Percentiles rank a stretch among this genome's conserved stretches.
Conservation (phyloP, 139 green algal genomes). For the Volvox reticuliferus region DNA sequence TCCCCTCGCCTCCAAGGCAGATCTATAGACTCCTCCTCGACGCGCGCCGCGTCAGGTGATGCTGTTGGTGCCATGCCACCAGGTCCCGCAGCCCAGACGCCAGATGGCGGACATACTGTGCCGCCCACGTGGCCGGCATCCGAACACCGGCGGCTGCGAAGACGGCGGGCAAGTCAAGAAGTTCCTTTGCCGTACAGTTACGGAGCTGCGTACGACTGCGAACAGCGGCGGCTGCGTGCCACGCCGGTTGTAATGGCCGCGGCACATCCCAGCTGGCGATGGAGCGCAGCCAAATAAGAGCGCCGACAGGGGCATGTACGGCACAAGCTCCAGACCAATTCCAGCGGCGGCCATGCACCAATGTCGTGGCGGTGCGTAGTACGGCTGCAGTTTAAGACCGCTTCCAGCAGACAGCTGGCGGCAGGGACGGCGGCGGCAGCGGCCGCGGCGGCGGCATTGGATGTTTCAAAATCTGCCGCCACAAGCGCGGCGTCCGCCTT, state of each 20-base stretch:
- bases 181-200: not conserved
- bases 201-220: not conserved
- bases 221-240: not conserved
- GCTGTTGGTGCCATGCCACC: not conserved
- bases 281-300: not conserved
- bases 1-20: not conserved
- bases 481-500: not conserved
- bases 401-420: not conserved
- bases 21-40: not conserved
- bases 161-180: not conserved
- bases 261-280: not conserved
- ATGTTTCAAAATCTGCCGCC: not conserved
- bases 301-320: slow-evolving; percentile 6
- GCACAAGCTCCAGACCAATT: not conserved
- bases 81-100: not conserved
- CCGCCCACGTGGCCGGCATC: slow-evolving; percentile 2
- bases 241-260: not conserved
- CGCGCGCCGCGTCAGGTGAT: not conserved
- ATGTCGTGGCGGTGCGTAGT: not conserved
- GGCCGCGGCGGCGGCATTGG: not conserved
- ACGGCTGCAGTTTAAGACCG: not conserved
- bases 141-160: not conserved
- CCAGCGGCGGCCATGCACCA: not conserved
- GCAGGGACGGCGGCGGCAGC: not conserved
- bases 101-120: not conserved